Evolutionary conservation across 441 rosid species (phyloP).

Genomic region (Daphne laureola): DNA sequence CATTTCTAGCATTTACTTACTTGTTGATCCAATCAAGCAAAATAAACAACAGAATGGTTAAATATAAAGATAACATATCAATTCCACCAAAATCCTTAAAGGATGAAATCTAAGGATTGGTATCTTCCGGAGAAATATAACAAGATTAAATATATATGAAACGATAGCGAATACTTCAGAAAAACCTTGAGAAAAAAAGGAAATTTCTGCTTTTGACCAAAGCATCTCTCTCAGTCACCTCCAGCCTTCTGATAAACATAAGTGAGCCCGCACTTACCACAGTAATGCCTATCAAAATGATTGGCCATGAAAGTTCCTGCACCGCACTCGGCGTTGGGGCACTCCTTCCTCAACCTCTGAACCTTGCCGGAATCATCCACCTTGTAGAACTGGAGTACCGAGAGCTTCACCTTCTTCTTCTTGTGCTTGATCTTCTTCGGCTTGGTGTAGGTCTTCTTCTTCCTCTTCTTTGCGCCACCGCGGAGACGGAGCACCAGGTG

Average conservation of each 20-base stretch:
- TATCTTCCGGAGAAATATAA: constrained; percentile 1
- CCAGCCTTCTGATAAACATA: constrained; percentile 74
- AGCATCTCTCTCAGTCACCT: constrained; percentile 28
- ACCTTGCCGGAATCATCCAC: constrained; percentile 71
- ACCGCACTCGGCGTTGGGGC: constrained; percentile 75
- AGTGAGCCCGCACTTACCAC: constrained; percentile 87
- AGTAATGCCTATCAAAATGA: constrained; percentile 78
- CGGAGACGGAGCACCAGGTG: constrained; percentile 79
- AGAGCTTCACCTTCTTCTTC: constrained; percentile 89
- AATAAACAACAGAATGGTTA: not conserved
- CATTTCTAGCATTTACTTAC: too few relatives aligned
- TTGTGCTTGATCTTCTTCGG: constrained; percentile 92
- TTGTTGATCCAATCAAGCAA: not conserved
- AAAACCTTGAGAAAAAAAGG: not conserved
- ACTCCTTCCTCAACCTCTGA: constrained; percentile 76
- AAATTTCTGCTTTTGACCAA: not conserved
- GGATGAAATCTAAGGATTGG: not conserved
- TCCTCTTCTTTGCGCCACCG: constrained; percentile 88
- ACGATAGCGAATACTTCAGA: not conserved
- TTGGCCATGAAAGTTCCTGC: constrained; percentile 91
- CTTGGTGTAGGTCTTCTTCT: constrained; percentile 95
- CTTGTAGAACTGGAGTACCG: constrained; percentile 74
- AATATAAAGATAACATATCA: not conserved
- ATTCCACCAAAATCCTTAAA: not conserved
- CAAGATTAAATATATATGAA: constrained; percentile 1